Conservation (phyloP, 1,139 yeast species). For the Yamadazyma epiphylla region DNA sequence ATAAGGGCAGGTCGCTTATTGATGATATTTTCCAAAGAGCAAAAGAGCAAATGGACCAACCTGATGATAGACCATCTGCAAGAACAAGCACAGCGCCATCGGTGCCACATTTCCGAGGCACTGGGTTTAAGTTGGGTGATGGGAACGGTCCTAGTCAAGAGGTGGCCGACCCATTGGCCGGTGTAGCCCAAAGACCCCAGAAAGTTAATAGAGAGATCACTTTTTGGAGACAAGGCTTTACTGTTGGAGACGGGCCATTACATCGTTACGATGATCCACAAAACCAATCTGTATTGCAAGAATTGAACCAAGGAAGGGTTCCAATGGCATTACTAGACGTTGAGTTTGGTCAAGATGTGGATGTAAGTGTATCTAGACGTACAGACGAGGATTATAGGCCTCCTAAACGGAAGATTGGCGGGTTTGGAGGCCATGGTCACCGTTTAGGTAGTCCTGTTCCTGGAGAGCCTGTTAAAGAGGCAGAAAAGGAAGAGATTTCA, state of each 20-base stretch:
- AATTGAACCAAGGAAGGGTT: constrained; percentile 86
- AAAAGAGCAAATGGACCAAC: constrained; percentile 38
- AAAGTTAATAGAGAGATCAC: constrained; percentile 74
- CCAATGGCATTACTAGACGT: constrained; percentile 85
- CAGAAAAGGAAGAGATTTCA: constrained; percentile 8
- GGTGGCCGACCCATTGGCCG: constrained; percentile 27
- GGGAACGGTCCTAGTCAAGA: constrained; percentile 46
- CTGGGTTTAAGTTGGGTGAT: constrained; percentile 79
- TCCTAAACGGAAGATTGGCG: constrained; percentile 64
- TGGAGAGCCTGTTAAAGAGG: constrained; percentile 44
- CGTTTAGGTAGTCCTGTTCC: constrained; percentile 90
- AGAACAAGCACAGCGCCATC: constrained; percentile 7
- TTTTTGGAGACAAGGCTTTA: constrained; percentile 96
- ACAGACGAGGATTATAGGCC: constrained; percentile 78
- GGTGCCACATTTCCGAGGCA: constrained; percentile 50
- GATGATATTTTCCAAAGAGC: constrained; percentile 47
- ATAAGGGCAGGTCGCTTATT: constrained; percentile 40
- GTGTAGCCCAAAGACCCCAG: constrained; percentile 30
- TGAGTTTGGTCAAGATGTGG: constrained; percentile 91
- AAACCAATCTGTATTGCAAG: constrained; percentile 71
- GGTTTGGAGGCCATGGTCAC: constrained; percentile 81
- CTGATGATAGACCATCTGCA: constrained; percentile 44
- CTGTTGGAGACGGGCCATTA: constrained; percentile 85
- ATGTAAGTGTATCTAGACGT: constrained; percentile 78
- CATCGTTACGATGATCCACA: constrained; percentile 88